phyloP scores from a whole-genome alignment of 495 filamentous ascomycete species.

The Neurospora sp. region DNA sequence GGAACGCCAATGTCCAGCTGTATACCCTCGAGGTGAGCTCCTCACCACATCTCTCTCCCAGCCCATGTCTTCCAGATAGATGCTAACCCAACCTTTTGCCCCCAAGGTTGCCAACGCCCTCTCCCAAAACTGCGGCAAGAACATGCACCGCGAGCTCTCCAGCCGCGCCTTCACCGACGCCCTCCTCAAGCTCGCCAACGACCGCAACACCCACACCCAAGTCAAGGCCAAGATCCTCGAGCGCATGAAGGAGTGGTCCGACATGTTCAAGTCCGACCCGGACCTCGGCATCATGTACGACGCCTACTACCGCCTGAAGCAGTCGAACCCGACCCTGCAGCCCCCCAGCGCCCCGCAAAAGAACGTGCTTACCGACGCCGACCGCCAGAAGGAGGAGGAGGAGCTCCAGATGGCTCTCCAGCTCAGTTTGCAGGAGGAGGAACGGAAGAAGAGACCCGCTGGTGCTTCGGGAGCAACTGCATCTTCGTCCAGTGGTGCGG shows the following conservation, averaged over 20 bases:
- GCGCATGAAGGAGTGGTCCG: constrained; percentile 90
- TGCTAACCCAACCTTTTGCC: background rate
- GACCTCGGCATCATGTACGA: constrained; percentile 98
- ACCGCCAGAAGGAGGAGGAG: constrained; percentile 93
- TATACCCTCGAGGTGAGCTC: constrained; percentile 82
- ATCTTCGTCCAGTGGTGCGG: background rate
- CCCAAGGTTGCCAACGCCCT: constrained; percentile 77
- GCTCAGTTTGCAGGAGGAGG: constrained; percentile 79
- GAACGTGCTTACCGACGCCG: constrained; percentile 75
- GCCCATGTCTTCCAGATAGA: background rate
- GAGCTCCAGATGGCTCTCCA: constrained; percentile 94
- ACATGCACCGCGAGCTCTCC: constrained; percentile 87
- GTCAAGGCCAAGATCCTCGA: constrained; percentile 97
- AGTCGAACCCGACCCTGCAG: constrained; percentile 77
- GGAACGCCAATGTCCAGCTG: constrained; percentile 98
- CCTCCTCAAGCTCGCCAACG: constrained; percentile 76
- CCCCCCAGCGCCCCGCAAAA: constrained; percentile 90
- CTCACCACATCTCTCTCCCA: background rate
- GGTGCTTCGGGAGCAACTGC: constrained; percentile 9
- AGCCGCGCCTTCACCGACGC: constrained; percentile 95
- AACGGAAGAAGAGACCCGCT: constrained; percentile 39
- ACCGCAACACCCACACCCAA: constrained; percentile 91
- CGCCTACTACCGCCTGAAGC: constrained; percentile 80
- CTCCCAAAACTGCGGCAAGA: constrained; percentile 85
- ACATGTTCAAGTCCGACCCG: constrained; percentile 84